Conservation (phyloP, 805 yeast genomes). For the Ogataea minuta region DNA sequence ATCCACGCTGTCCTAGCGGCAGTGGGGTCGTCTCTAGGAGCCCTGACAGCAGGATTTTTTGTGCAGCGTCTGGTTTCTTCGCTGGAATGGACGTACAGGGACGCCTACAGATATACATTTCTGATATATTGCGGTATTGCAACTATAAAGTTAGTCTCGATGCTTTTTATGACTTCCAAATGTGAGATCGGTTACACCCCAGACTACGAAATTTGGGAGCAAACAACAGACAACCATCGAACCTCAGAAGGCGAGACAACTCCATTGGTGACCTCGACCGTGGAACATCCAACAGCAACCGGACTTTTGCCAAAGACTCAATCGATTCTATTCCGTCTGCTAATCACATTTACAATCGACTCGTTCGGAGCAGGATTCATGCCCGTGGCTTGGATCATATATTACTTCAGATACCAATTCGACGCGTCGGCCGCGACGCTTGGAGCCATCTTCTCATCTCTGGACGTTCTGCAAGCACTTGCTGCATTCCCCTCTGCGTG, state of each 20-base stretch:
- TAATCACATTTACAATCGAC: slow-evolving; percentile 73
- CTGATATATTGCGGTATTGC: slow-evolving; percentile 55
- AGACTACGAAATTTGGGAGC: slow-evolving; percentile 16
- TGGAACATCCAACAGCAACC: slow-evolving; percentile 27
- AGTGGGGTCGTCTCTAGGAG: slow-evolving; percentile 72
- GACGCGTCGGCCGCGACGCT: slow-evolving; percentile 51
- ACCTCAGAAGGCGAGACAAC: slow-evolving; percentile 14
- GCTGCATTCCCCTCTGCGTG: slow-evolving; percentile 77
- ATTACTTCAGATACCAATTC: slow-evolving; percentile 65
- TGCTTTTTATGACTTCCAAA: slow-evolving; percentile 48
- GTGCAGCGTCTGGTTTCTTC: slow-evolving; percentile 44
- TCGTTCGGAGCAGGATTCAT: slow-evolving; percentile 87
- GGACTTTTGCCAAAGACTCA: slow-evolving; percentile 45
- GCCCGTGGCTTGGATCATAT: slow-evolving; percentile 87
- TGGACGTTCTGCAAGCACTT: slow-evolving; percentile 60
- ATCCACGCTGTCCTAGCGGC: slow-evolving; percentile 68
- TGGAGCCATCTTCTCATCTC: slow-evolving; percentile 65
- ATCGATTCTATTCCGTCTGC: slow-evolving; percentile 44
- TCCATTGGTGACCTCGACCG: slow-evolving; percentile 20
- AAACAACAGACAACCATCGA: neutral
- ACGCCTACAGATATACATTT: slow-evolving; percentile 59
- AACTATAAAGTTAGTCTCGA: slow-evolving; percentile 45
- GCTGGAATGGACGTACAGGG: slow-evolving; percentile 33
- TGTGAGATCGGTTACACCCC: slow-evolving; percentile 46
- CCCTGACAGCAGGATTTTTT: slow-evolving; percentile 58